Evolutionary conservation across 345 rosid genomes (phyloP).

Genomic region (Clausena lansium): DNA sequence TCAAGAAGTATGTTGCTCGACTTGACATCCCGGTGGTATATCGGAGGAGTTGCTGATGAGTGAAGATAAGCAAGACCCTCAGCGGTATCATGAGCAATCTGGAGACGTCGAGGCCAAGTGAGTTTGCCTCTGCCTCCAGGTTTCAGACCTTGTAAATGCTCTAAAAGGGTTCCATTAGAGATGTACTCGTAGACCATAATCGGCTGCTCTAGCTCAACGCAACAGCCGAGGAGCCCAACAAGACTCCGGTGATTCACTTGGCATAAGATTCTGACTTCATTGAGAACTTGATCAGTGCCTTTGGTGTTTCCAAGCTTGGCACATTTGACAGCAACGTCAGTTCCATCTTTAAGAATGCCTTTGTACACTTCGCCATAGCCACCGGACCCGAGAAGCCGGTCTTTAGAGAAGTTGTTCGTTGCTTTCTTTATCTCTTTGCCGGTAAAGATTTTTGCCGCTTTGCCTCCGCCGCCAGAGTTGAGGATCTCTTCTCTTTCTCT

Average conservation of each 20-base stretch:
- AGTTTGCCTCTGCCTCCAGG: neutral
- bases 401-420: slow-evolving; percentile 42
- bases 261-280: slow-evolving; percentile 52
- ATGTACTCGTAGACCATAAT: slow-evolving; percentile 50
- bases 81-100: slow-evolving; percentile 39
- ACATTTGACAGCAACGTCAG: slow-evolving; percentile 48
- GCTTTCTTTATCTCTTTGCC: slow-evolving; percentile 44
- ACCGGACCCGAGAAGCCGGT: slow-evolving; percentile 41
- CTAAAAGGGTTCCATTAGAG: slow-evolving; percentile 36
- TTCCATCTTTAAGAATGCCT: slow-evolving; percentile 44
- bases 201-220: slow-evolving; percentile 52
- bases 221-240: slow-evolving; percentile 47
- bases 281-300: slow-evolving; percentile 50
- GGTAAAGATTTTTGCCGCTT: slow-evolving; percentile 29
- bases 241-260: slow-evolving; percentile 54
- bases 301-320: slow-evolving; percentile 53
- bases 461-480: slow-evolving; percentile 34
- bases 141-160: slow-evolving; percentile 28
- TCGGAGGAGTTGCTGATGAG: slow-evolving; percentile 38
- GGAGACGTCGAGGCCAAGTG: slow-evolving; percentile 37
- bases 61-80: slow-evolving; percentile 50
- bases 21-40: slow-evolving; percentile 54
- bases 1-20: slow-evolving; percentile 55
- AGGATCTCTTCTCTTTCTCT: slow-evolving; percentile 38
- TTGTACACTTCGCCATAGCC: slow-evolving; percentile 56